phyloP scores from a whole-genome alignment of 768 basidiomycete genomes.

The Suillus lakei region DNA sequence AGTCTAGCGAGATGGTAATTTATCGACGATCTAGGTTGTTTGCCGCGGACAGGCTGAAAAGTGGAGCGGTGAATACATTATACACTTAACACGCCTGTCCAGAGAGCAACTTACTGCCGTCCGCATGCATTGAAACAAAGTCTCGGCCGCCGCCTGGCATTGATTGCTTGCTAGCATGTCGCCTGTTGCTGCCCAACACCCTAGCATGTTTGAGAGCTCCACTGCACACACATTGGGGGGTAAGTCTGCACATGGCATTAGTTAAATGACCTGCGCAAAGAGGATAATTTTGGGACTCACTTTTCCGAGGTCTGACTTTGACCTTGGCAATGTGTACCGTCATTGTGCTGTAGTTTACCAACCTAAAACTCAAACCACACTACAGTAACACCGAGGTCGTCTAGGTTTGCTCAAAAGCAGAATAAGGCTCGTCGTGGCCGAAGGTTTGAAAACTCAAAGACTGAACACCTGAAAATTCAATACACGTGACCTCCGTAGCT shows the following conservation, averaged over 20 bases:
- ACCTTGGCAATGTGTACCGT: slow-evolving; percentile 79
- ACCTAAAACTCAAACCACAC: background rate
- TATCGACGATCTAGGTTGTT: slow-evolving; percentile 75
- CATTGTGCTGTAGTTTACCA: slow-evolving; percentile 30
- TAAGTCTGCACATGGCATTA: slow-evolving; percentile 21
- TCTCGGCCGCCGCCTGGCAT: slow-evolving; percentile 64
- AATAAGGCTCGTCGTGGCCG: background rate
- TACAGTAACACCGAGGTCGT: too few species aligned
- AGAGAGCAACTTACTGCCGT: slow-evolving; percentile 65
- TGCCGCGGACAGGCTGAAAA: slow-evolving; percentile 67
- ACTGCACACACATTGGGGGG: slow-evolving; percentile 58
- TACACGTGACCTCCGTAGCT: background rate
- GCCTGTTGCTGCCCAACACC: slow-evolving; percentile 80
- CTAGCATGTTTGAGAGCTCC: slow-evolving; percentile 79
- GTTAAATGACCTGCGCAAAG: slow-evolving; percentile 14
- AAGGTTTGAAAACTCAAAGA: background rate
- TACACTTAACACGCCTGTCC: slow-evolving; percentile 1
- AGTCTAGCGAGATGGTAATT: slow-evolving; percentile 90
- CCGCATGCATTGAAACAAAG: slow-evolving; percentile 82
- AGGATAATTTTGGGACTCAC: slow-evolving; percentile 42
- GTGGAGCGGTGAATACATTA: slow-evolving; percentile 5
- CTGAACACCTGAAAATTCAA: slow-evolving; percentile 1
- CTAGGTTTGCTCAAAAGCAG: background rate
- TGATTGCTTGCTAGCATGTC: slow-evolving; percentile 59
- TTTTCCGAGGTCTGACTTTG: slow-evolving; percentile 79